A percentile compares a stretch with the other conserved stretches of the same genome.
Conservation (phyloP, 345 rosid genomes). For the Rhizophora mangle region DNA sequence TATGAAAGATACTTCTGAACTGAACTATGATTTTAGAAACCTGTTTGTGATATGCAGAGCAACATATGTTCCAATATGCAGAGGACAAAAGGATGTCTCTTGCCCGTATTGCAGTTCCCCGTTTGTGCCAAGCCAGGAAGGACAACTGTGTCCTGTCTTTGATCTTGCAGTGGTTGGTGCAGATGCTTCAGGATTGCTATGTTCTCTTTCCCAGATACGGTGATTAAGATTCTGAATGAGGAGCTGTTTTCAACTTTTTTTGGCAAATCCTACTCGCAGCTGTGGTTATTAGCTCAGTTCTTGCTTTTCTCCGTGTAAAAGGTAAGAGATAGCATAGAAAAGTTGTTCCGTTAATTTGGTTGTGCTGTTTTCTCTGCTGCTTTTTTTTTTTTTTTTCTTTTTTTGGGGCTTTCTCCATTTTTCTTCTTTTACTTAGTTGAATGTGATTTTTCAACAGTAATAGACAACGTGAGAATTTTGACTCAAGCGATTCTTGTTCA, state of each 20-base stretch:
- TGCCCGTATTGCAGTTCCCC: slow-evolving; percentile 90
- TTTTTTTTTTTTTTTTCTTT: neutral
- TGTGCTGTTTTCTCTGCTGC: slow-evolving; percentile 12
- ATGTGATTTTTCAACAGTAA: slow-evolving; percentile 30
- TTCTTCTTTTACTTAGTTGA: slow-evolving; percentile 15
- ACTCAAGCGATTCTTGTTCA: slow-evolving; percentile 28
- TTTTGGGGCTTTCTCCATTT: neutral
- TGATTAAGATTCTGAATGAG: slow-evolving; percentile 9
- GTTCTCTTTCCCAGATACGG: slow-evolving; percentile 79
- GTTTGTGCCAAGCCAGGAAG: slow-evolving; percentile 74
- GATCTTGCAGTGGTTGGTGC: slow-evolving; percentile 83
- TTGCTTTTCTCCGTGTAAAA: slow-evolving; percentile 19
- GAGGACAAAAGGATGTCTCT: slow-evolving; percentile 76
- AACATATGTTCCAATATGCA: slow-evolving; percentile 84
- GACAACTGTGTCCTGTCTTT: slow-evolving; percentile 68
- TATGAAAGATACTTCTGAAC: slow-evolving; percentile 55
- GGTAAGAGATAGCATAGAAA: slow-evolving; percentile 24
- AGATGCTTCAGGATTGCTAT: slow-evolving; percentile 88
- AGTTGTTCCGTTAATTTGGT: slow-evolving; percentile 21
- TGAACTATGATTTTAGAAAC: slow-evolving; percentile 91
- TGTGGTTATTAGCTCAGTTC: neutral
- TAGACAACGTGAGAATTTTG: slow-evolving; percentile 38
- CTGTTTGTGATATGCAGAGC: slow-evolving; percentile 90
- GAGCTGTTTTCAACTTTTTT: slow-evolving; percentile 16
- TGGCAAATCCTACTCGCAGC: slow-evolving; percentile 12